Base-by-base conservation (phyloP, 73 alveolate species). In the Paramecium tetraurelia region DNA sequence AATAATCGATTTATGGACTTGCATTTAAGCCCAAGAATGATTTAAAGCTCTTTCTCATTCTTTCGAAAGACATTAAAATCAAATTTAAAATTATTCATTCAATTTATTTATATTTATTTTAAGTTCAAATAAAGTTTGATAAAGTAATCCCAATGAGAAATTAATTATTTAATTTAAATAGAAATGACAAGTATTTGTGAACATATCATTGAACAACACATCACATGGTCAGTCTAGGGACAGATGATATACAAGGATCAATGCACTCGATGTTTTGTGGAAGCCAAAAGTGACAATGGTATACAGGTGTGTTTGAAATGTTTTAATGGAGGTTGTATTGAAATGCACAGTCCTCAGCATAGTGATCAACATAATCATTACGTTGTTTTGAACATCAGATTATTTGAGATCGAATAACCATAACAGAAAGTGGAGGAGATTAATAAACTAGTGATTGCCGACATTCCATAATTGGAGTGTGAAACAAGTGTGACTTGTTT, bases 251-350 rank as follows among this genome's bases (percentile, higher is more conserved):
- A 97, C 93, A 97, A 97, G 59, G 99, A 97, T 89, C 97, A 97
- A 77, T 97, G 99, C 85, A 95, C 96, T 18, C 90, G 95, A 59
- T 97, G 99, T 86, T 97, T 94, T 72, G 85, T 87, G 31, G 86
- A 92, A 58, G 92, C 95, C 2, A 96, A 89, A 90, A 93, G 96
- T 95, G 95, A 97, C 71, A 89, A 31, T 41, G 99, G 99, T n/a
- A 68, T 98, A 46, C 97, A 97, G 75, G 96, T 98, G 7, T 98
- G 99, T 89, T 90, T 98, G 57, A 96, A 95, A 77, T 98, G 99
- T 71, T 97, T 98, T 92, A 94, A 96, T 80, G 99, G 99, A 12
- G 94, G 94, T 59, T 98, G 99, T 87, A 29, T 92, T 29, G 89
- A 92, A 57, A 92, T 92, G 59, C 99, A 97, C 94, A 86, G 98